Evolutionary conservation across 2,329 filamentous ascomycete genomes (phyloP), one percentile per base, ranked within the genome.

Genomic region (Paecilomyces formosus): DNA sequence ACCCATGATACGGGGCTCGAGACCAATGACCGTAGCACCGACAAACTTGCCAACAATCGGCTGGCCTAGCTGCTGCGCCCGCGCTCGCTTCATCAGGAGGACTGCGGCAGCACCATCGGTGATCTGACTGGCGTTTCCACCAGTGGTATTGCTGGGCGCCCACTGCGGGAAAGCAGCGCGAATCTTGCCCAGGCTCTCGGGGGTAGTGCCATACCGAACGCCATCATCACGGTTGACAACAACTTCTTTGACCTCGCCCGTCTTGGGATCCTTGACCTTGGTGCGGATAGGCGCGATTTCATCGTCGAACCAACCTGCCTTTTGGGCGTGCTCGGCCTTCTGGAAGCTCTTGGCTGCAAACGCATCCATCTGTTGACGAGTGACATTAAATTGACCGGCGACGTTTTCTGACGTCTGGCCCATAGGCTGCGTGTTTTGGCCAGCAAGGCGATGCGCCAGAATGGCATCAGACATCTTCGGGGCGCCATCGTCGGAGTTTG

Each of bases 371-470:
- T 81, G 78, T 26, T 81, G 77, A 60, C 92, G 87, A 55, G 79
- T 69, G 69, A 97, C 85, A 61, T 80, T 79, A 68, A 88, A 86
- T 69, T 91, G 89, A 72, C 87, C 86, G 56, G 92, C 92, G 86
- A 97, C 96, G 68, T 92, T 79, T 78, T 97, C 92, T n/a, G 90
- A 95, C 39, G 96, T 83, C 49, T 90, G 84, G 62, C 92, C 92
- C 92, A 97, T 97, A 70, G 90, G 86, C 21, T 96, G 91, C 77
- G 90, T 92, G 83, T 93, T 97, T 81, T 96, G 93, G 65, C 88
- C 88, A 15, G 91, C 85, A 70, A 92, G 85, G 58, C 85, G 83
- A 78, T 92, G 83, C 61, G 79, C 80, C 69, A 92, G 86, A 65
- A 97, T 85, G 56, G 88, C 81, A 57, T 92, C 87, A 24, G 88